These are phyloP conservation scores for Spathaspora passalidarum DNA, from an alignment of 805 yeast species.

Conservation along the genomic window DNA sequence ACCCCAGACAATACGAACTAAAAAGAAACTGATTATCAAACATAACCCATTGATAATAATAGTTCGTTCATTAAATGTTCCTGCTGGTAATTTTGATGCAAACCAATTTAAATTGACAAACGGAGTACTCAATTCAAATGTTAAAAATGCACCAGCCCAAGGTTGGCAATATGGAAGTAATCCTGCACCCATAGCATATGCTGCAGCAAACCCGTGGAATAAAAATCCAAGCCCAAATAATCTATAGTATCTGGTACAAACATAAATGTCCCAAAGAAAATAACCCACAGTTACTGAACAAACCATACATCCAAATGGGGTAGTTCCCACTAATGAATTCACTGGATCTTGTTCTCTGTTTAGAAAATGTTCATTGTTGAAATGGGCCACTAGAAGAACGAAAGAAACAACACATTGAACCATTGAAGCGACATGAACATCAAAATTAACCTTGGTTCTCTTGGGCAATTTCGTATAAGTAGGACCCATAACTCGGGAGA, in stretches of 20 bases:
- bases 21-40: conserved; percentile 68
- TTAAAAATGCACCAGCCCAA: conserved; percentile 76
- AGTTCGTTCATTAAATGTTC: conserved; percentile 52
- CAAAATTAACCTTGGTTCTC: conserved; percentile 67
- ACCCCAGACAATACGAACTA: conserved; percentile 85
- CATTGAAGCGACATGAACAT: conserved; percentile 87
- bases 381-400: conserved; percentile 58
- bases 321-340: conserved; percentile 53
- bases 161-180: conserved; percentile 75
- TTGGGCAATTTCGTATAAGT: conserved; percentile 47
- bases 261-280: conserved; percentile 83
- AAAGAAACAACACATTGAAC: conserved; percentile 75
- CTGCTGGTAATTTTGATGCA: conserved; percentile 70
- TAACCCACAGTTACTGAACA: conserved; percentile 77
- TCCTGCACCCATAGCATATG: conserved; percentile 64
- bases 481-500: conserved; percentile 48
- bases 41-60: conserved; percentile 68
- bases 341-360: conserved; percentile 40
- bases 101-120: conserved; percentile 95
- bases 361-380: conserved; percentile 49
- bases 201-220: conserved; percentile 79
- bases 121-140: conserved; percentile 89
- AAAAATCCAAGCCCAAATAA: conserved; percentile 81
- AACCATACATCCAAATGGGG: conserved; percentile 74
- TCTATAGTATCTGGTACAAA: conserved; percentile 60